Evolutionary conservation across 371 early-diverging fungal genomes (phyloP).

Genomic region (Syncephalastrum sp.): DNA sequence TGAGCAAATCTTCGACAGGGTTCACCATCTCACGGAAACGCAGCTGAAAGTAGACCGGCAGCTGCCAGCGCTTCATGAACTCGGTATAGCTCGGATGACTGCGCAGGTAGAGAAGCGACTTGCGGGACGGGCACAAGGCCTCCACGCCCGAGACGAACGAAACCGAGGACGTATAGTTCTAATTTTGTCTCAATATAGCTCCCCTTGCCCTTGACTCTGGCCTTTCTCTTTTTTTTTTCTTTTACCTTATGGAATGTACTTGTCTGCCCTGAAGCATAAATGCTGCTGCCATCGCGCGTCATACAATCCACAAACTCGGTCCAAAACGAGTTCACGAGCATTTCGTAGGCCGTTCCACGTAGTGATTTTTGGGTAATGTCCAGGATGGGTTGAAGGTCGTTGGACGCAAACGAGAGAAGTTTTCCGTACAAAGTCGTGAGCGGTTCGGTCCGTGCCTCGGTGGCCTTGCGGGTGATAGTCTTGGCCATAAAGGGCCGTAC

Average conservation of each 20-base stretch:
- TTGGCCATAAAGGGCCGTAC: constrained; percentile 56
- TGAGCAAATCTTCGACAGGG: constrained; percentile 44
- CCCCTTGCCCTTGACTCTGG: too few species aligned
- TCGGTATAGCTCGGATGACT: constrained; percentile 60
- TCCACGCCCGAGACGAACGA: constrained; percentile 63
- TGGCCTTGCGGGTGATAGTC: constrained; percentile 34
- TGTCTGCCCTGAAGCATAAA: constrained; percentile 74
- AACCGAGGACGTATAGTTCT: constrained; percentile 69
- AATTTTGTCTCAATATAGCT: not conserved
- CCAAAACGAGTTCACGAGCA: constrained; percentile 72
- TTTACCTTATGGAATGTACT: constrained; percentile 70
- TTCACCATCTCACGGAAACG: constrained; percentile 61
- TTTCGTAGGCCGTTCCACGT: constrained; percentile 66
- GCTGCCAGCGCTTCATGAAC: constrained; percentile 77
- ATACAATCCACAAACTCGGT: constrained; percentile 51
- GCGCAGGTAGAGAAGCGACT: constrained; percentile 56
- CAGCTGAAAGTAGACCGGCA: constrained; percentile 73
- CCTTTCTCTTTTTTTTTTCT: not conserved
- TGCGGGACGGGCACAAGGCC: constrained; percentile 44
- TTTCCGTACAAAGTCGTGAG: constrained; percentile 57
- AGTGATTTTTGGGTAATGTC: constrained; percentile 64
- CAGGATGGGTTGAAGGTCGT: constrained; percentile 53
- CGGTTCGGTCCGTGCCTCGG: constrained; percentile 27
- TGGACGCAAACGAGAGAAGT: constrained; percentile 55
- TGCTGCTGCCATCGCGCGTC: constrained; percentile 46